phyloP scores from a whole-genome alignment of 345 rosid genomes.

The Eucalyptus camaldulensis region DNA sequence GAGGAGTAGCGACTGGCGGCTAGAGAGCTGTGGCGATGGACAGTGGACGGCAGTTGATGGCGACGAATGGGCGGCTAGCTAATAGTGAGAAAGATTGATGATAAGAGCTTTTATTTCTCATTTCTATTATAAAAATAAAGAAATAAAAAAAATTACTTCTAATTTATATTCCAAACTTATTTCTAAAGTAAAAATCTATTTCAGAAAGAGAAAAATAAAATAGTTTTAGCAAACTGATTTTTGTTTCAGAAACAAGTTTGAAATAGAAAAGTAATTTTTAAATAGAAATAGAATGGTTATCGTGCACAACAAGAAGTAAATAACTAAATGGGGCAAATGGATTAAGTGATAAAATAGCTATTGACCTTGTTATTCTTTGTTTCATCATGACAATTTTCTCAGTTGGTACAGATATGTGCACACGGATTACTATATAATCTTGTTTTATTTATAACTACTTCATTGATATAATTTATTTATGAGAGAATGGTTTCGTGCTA shows the following conservation, averaged over 20 bases:
- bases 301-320: accelerated
- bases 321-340: not conserved
- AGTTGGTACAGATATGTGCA: constrained; percentile 8
- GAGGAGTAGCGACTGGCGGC: accelerated
- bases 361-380: constrained; percentile 9
- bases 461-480: not conserved
- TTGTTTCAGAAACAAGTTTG: accelerated
- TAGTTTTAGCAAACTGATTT: no score
- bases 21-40: accelerated
- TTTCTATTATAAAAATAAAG: accelerated
- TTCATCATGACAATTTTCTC: constrained; percentile 16
- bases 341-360: not conserved
- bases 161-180: accelerated
- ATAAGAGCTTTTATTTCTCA: no score
- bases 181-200: no score
- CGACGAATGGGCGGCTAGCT: accelerated
- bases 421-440: not conserved
- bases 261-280: no score
- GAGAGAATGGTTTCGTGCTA: not conserved
- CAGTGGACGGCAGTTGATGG: accelerated
- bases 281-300: accelerated
- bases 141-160: no score
- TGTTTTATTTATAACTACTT: not conserved
- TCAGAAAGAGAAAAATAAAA: accelerated
- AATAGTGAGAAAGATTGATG: no score